Percentiles rank a stretch among this genome's conserved stretches.
Conservation (phyloP, 106 monocot genomes). For the Dendrobium catenatum region DNA sequence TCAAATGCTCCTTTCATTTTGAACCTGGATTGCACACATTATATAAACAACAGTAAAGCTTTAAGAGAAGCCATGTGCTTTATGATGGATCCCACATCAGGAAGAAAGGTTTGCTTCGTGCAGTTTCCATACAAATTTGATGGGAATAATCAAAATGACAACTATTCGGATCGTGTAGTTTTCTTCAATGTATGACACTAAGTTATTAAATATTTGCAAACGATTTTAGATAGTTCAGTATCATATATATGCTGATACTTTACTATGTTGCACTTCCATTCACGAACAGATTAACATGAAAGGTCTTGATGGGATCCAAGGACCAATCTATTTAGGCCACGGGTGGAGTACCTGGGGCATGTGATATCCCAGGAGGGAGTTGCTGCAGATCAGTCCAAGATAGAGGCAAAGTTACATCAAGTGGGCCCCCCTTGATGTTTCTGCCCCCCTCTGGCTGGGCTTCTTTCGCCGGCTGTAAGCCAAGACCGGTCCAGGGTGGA, state of each 20-base stretch:
- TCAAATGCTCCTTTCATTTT: conserved; percentile 83
- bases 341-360: too few species aligned
- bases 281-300: neutral
- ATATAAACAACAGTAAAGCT: conserved; percentile 88
- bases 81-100: conserved; percentile 81
- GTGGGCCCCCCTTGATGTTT: too few species aligned
- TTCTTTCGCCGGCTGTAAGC: too few species aligned
- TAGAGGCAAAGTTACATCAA: too few species aligned
- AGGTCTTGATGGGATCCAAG: conserved; percentile 7
- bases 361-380: too few species aligned
- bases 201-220: neutral
- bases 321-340: neutral
- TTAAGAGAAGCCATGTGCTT: conserved; percentile 90
- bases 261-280: neutral
- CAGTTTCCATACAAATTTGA: conserved; percentile 86
- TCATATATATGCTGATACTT: neutral
- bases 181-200: conserved; percentile 58
- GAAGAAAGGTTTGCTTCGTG: conserved; percentile 79
- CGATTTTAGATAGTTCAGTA: neutral
- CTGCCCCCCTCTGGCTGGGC: too few species aligned
- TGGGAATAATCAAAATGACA: conserved; percentile 74
- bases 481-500: too few species aligned
- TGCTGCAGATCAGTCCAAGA: too few species aligned
- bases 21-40: conserved; percentile 88
- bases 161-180: conserved; percentile 79